Percentiles rank a stretch among this genome's conserved stretches.
phyloP scores from a whole-genome alignment of 345 rosid species.

The Psidium guajava region DNA sequence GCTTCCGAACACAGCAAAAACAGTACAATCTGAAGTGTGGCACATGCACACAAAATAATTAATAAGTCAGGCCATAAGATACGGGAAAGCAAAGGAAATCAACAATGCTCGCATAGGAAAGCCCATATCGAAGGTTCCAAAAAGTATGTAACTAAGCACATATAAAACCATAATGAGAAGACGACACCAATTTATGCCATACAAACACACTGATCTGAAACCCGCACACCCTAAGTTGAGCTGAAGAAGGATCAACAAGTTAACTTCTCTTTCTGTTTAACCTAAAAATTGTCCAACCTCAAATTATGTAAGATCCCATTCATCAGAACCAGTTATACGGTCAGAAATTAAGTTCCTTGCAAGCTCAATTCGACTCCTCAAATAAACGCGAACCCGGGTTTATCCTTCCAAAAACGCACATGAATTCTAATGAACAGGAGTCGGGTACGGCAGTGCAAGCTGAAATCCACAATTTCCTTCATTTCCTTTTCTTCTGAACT shows the following conservation, averaged over 20 bases:
- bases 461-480: not conserved
- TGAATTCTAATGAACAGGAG: not conserved
- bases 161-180: not conserved
- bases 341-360: not conserved
- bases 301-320: not conserved
- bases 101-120: not conserved
- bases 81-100: not conserved
- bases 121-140: slow-evolving; percentile 6
- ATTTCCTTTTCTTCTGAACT: not conserved
- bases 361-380: not conserved
- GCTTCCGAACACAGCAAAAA: slow-evolving; percentile 37
- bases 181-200: not conserved
- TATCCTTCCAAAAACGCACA: not conserved
- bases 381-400: not conserved
- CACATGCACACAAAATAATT: not conserved
- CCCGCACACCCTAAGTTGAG: not conserved
- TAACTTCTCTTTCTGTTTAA: not conserved
- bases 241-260: not conserved
- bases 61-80: not conserved
- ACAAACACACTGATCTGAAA: not conserved
- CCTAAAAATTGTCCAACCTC: not conserved
- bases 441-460: not conserved
- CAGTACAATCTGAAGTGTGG: slow-evolving; percentile 45
- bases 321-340: not conserved
- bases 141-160: not conserved